Evolutionary conservation across 331 rosid genomes (phyloP).

Genomic region (Rosa hybrid): DNA sequence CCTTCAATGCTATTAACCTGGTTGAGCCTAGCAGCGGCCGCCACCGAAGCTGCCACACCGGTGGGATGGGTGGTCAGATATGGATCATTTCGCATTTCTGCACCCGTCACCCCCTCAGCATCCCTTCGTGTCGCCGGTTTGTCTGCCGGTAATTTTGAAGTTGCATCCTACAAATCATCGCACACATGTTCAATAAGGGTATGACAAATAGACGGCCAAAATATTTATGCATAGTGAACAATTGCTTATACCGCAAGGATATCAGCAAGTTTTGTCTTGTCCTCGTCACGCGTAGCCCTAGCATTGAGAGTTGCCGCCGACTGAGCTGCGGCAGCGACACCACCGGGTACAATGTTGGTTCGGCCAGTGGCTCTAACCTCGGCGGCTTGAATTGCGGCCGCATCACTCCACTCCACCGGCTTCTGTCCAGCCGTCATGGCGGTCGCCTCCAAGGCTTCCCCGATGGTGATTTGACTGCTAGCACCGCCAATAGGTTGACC

Average conservation of each 20-base stretch:
- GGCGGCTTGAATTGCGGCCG: conserved; percentile 71
- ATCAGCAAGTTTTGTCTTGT: conserved; percentile 59
- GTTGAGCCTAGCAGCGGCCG: conserved; percentile 62
- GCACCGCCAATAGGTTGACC: conserved; percentile 11
- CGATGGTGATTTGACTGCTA: conserved; percentile 49
- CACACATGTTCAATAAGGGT: background rate
- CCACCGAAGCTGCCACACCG: conserved; percentile 61
- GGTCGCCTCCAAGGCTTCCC: conserved; percentile 68
- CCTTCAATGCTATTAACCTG: conserved; percentile 19
- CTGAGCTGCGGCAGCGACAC: conserved; percentile 66
- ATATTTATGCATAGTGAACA: background rate
- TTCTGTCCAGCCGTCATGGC: conserved; percentile 58
- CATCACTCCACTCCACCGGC: conserved; percentile 56
- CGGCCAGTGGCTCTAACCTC: conserved; percentile 70
- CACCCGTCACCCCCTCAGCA: conserved; percentile 61
- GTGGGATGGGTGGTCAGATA: conserved; percentile 49
- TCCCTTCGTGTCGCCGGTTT: conserved; percentile 56
- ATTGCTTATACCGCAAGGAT: conserved; percentile 35
- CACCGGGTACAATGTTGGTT: conserved; percentile 56
- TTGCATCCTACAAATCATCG: conserved; percentile 39
- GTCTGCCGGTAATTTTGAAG: conserved; percentile 52
- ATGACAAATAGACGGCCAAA: background rate
- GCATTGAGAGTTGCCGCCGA: conserved; percentile 65
- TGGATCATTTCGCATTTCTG: conserved; percentile 68
- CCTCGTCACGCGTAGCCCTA: conserved; percentile 38